Percentiles rank a stretch among this genome's conserved stretches.
Conservation (phyloP, 306 rosid species). For the Quercus bicolor region DNA sequence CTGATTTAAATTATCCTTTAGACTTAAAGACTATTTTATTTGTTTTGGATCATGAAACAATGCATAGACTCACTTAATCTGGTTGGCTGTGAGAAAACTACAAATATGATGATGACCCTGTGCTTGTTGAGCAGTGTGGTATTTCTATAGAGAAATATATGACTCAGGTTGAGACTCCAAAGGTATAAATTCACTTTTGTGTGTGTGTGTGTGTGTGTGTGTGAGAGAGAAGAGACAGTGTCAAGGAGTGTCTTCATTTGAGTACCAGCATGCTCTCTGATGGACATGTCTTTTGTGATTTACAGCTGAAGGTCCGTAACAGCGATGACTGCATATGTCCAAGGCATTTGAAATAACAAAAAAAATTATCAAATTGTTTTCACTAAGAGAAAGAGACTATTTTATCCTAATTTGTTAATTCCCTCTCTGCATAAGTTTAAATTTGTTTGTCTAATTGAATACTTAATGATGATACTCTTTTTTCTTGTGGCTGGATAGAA, state of each 20-base stretch:
- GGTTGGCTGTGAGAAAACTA: too few relatives aligned
- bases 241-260: too few relatives aligned
- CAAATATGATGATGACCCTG: too few relatives aligned
- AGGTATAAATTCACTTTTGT: too few relatives aligned
- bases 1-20: constrained; percentile 40
- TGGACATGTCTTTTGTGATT: not conserved
- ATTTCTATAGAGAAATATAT: too few relatives aligned
- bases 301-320: constrained; percentile 80
- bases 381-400: not conserved
- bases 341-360: not conserved
- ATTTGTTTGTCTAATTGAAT: constrained; percentile 3
- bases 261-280: too few relatives aligned
- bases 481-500: constrained; percentile 38
- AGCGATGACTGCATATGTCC: constrained; percentile 51
- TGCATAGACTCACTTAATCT: too few relatives aligned
- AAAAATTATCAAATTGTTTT: not conserved
- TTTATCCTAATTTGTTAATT: not conserved
- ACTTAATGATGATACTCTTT: constrained; percentile 16
- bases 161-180: too few relatives aligned
- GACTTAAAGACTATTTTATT: constrained; percentile 3
- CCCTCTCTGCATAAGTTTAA: constrained; percentile 6
- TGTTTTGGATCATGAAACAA: too few relatives aligned
- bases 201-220: too few relatives aligned
- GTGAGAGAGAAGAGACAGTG: too few relatives aligned
- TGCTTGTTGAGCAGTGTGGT: too few relatives aligned